A percentile compares a stretch with the other conserved stretches of the same genome.
phyloP scores from a whole-genome alignment of 768 basidiomycete species.

The Xerocomellus intermedius region DNA sequence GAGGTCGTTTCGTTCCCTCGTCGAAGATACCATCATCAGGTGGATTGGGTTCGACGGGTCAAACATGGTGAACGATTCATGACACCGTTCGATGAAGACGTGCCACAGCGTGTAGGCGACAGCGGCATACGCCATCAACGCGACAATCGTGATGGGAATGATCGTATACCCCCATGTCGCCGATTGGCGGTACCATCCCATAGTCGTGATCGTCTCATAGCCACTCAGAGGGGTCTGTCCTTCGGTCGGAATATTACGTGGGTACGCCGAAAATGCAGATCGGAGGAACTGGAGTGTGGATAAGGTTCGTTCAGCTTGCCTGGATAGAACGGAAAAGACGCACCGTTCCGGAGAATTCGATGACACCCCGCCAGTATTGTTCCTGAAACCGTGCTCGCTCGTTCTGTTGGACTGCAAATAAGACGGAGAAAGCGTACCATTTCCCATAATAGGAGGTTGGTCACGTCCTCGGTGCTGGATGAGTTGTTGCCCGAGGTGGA shows the following conservation, averaged over 20 bases:
- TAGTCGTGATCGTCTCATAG: background rate
- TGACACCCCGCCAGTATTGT: conserved; percentile 15
- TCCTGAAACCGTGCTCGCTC: background rate
- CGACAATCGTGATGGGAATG: conserved; percentile 6
- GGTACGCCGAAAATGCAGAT: conserved; percentile 9
- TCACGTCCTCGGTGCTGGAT: background rate
- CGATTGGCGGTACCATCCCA: background rate
- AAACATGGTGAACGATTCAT: background rate
- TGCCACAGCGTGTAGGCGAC: conserved; percentile 9
- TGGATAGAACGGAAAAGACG: background rate
- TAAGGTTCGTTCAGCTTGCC: background rate
- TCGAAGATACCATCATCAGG: conserved; percentile 5
- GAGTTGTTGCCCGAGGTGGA: background rate
- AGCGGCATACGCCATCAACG: conserved; percentile 3
- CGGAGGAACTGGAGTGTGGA: background rate
- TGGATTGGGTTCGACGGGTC: conserved; percentile 8
- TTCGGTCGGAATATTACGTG: background rate
- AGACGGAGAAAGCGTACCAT: background rate
- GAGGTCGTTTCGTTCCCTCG: background rate
- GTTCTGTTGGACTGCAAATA: too few species aligned
- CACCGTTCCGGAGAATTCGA: conserved; percentile 19
- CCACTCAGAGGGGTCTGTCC: background rate
- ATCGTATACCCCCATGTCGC: conserved; percentile 1
- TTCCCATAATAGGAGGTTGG: background rate
- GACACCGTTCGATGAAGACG: background rate